phyloP scores from a whole-genome alignment of 345 rosid species.

The Boechera stricta region DNA sequence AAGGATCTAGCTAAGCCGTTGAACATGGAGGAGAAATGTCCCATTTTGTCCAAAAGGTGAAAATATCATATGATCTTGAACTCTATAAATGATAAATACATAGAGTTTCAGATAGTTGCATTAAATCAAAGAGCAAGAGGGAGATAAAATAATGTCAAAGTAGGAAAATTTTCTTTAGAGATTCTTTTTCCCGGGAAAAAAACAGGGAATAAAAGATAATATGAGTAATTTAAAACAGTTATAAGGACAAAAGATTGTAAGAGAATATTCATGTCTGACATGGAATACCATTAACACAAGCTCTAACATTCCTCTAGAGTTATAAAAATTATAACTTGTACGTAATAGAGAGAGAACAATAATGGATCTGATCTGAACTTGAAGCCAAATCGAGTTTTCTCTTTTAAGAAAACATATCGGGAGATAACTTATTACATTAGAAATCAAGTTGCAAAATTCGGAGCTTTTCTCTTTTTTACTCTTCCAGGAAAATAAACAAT shows the following conservation, averaged over 20 bases:
- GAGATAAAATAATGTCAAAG: conserved; percentile 40
- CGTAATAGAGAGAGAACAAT: background rate
- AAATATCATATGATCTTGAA: conserved; percentile 5
- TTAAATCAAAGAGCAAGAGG: conserved; percentile 41
- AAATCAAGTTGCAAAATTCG: conserved; percentile 35
- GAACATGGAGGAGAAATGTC: conserved; percentile 83
- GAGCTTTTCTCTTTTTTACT: conserved; percentile 19
- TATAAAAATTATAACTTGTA: conserved; percentile 4
- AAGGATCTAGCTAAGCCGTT: conserved; percentile 71
- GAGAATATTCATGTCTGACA: conserved; percentile 45
- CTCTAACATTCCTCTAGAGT: conserved; percentile 31
- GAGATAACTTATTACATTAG: conserved; percentile 18
- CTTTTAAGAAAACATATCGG: conserved; percentile 22
- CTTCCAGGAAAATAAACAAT: conserved; percentile 37
- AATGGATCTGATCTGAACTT: conserved; percentile 29
- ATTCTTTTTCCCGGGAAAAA: conserved; percentile 45
- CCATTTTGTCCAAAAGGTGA: conserved; percentile 51
- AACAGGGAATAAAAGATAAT: conserved; percentile 40
- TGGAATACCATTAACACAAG: conserved; percentile 42
- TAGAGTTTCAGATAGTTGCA: conserved; percentile 35
- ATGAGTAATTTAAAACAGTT: conserved; percentile 30
- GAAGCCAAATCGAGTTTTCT: conserved; percentile 29
- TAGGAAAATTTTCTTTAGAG: conserved; percentile 34
- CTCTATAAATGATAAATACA: conserved; percentile 21
- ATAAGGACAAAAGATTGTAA: conserved; percentile 44